Percentiles rank a stretch among this genome's conserved stretches.
phyloP scores from a whole-genome alignment of 1,139 yeast species.

The Wickerhamomyces sp. region DNA sequence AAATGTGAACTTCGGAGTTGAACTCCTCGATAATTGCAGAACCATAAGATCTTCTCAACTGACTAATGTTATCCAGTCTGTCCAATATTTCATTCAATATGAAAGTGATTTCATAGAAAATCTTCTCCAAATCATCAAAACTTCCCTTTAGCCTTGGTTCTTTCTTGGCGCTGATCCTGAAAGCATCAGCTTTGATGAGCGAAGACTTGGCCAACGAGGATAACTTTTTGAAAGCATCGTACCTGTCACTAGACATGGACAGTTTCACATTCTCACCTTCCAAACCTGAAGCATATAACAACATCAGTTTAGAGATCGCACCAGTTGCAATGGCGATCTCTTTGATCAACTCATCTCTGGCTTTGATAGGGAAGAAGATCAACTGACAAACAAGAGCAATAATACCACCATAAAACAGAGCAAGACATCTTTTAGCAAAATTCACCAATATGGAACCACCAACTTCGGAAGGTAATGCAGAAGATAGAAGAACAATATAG shows the following conservation, averaged over 20 bases:
- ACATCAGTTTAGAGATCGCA: slow-evolving; percentile 33
- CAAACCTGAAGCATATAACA: slow-evolving; percentile 35
- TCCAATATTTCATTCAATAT: slow-evolving; percentile 42
- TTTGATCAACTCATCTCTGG: slow-evolving; percentile 37
- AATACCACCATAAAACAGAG: slow-evolving; percentile 45
- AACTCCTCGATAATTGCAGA: slow-evolving; percentile 41
- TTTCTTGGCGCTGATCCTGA: slow-evolving; percentile 35
- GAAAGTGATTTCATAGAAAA: slow-evolving; percentile 40
- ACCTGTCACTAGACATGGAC: slow-evolving; percentile 25
- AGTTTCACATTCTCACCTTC: slow-evolving; percentile 30
- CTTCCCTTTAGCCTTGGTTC: slow-evolving; percentile 46
- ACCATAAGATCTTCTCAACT: slow-evolving; percentile 38
- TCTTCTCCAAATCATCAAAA: slow-evolving; percentile 33
- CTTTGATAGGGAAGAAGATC: slow-evolving; percentile 40
- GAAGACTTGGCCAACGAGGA: slow-evolving; percentile 34
- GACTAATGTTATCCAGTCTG: slow-evolving; percentile 40
- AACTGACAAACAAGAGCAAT: slow-evolving; percentile 41
- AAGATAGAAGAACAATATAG: slow-evolving; percentile 38
- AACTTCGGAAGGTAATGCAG: slow-evolving; percentile 33
- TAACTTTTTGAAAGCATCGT: slow-evolving; percentile 25
- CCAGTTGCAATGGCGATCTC: slow-evolving; percentile 37
- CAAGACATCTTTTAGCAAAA: slow-evolving; percentile 44
- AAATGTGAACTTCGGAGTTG: slow-evolving; percentile 34
- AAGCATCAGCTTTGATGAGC: slow-evolving; percentile 35
- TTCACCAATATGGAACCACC: slow-evolving; percentile 38